Evolutionary conservation across 1,139 yeast genomes (phyloP).

Genomic region (Insectozyma bohioensis): DNA sequence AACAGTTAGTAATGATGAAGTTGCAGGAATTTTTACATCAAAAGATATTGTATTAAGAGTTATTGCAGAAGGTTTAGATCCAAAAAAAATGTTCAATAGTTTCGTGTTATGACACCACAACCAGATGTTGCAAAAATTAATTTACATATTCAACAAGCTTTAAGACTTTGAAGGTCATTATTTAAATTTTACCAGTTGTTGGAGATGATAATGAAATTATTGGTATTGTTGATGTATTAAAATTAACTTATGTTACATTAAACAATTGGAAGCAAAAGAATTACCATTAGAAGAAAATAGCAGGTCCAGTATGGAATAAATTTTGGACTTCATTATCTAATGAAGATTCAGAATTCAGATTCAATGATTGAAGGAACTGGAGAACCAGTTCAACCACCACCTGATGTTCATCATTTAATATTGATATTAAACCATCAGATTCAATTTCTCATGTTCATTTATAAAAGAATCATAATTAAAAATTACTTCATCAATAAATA

Average conservation of each 20-base stretch:
- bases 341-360: constrained; percentile 52
- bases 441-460: constrained; percentile 33
- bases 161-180: constrained; percentile 86
- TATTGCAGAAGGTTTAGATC: constrained; percentile 84
- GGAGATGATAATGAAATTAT: constrained; percentile 52
- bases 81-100: constrained; percentile 76
- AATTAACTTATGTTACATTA: constrained; percentile 79
- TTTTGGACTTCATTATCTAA: constrained; percentile 81
- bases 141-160: constrained; percentile 75
- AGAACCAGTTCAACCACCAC: constrained; percentile 47
- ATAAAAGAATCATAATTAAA: constrained; percentile 8
- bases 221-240: constrained; percentile 85
- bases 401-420: constrained; percentile 53
- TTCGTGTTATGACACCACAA: constrained; percentile 88
- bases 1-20: constrained; percentile 72
- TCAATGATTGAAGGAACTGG: constrained; percentile 21
- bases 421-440: constrained; percentile 62
- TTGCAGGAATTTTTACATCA: constrained; percentile 84
- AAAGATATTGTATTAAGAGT: constrained; percentile 88
- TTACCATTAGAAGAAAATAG: constrained; percentile 18
- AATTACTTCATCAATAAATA: constrained; percentile 6
- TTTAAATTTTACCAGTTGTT: constrained; percentile 77
- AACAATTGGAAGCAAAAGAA: constrained; percentile 57
- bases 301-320: constrained; percentile 87
- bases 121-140: constrained; percentile 73